Evolutionary conservation across 805 yeast genomes (phyloP).

Genomic region (Metschnikowia santaceciliae): DNA sequence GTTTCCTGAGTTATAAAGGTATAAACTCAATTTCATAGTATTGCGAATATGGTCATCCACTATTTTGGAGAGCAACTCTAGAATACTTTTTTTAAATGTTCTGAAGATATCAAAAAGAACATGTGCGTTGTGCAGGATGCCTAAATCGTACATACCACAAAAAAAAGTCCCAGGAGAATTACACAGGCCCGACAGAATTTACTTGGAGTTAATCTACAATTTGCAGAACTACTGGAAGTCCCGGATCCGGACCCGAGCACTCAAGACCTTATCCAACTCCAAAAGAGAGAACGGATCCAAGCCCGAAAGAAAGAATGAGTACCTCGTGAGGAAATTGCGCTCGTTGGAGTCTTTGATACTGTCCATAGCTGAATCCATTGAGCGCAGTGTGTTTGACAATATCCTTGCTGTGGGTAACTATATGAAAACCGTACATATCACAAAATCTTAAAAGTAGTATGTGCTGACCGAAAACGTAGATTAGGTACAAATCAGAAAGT

Average conservation of each 20-base stretch:
- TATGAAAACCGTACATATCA: slow-evolving; percentile 41
- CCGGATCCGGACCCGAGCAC: slow-evolving; percentile 82
- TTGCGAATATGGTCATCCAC: no score
- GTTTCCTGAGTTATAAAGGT: no score
- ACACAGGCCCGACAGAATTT: slow-evolving; percentile 83
- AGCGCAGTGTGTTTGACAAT: slow-evolving; percentile 53
- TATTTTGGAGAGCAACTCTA: no score
- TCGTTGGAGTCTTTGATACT: slow-evolving; percentile 48
- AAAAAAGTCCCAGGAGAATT: slow-evolving; percentile 68
- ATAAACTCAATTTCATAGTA: no score
- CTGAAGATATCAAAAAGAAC: no score
- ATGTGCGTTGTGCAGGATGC: no score
- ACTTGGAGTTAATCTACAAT: slow-evolving; percentile 76
- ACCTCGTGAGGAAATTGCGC: slow-evolving; percentile 62
- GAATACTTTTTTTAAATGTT: no score
- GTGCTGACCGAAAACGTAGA: no score
- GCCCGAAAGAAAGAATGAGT: slow-evolving; percentile 70
- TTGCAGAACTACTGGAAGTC: slow-evolving; percentile 88
- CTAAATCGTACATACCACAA: no score
- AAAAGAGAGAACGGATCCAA: slow-evolving; percentile 65
- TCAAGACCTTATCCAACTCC: slow-evolving; percentile 62
- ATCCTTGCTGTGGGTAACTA: slow-evolving; percentile 73
- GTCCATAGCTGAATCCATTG: no score
- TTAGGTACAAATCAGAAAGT: no score
- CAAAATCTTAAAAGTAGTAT: no score